Conservation (phyloP, 1,139 yeast genomes). For the Hemisphaericaspora subhashii region DNA sequence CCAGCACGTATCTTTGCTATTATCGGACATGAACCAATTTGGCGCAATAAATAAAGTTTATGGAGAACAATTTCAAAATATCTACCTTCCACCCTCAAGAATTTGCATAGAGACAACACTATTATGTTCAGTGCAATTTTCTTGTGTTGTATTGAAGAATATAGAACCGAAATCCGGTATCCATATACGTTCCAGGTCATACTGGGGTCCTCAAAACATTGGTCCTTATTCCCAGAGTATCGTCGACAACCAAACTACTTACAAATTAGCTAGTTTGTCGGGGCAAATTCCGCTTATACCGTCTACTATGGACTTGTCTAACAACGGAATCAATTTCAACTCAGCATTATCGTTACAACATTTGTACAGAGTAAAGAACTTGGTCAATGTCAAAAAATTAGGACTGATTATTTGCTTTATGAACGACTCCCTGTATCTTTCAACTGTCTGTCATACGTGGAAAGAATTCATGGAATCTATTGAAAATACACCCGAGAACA, state of each 20-base stretch:
- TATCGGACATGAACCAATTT: constrained; percentile 67
- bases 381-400: constrained; percentile 47
- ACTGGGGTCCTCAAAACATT: constrained; percentile 98
- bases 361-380: constrained; percentile 59
- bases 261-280: constrained; percentile 61
- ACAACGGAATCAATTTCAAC: constrained; percentile 17
- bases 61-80: constrained; percentile 49
- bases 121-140: constrained; percentile 51
- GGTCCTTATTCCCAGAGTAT: constrained; percentile 95
- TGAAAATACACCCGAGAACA: constrained; percentile 14
- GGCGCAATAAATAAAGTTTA: constrained; percentile 61
- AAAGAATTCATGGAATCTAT: constrained; percentile 25
- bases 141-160: constrained; percentile 49
- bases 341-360: constrained; percentile 73
- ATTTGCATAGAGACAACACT: constrained; percentile 71
- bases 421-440: constrained; percentile 29
- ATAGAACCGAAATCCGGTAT: constrained; percentile 55
- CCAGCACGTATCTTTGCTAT: constrained; percentile 58
- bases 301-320: constrained; percentile 52
- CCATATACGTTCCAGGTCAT: constrained; percentile 88
- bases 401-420: constrained; percentile 58
- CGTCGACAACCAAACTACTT: constrained; percentile 39
- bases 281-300: constrained; percentile 94
- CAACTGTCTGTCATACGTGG: constrained; percentile 41
- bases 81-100: constrained; percentile 80